A percentile compares a stretch with the other conserved stretches of the same genome.
Evolutionary conservation across 2,329 filamentous ascomycete species (phyloP).

Genomic region (Cordyceps militaris): DNA sequence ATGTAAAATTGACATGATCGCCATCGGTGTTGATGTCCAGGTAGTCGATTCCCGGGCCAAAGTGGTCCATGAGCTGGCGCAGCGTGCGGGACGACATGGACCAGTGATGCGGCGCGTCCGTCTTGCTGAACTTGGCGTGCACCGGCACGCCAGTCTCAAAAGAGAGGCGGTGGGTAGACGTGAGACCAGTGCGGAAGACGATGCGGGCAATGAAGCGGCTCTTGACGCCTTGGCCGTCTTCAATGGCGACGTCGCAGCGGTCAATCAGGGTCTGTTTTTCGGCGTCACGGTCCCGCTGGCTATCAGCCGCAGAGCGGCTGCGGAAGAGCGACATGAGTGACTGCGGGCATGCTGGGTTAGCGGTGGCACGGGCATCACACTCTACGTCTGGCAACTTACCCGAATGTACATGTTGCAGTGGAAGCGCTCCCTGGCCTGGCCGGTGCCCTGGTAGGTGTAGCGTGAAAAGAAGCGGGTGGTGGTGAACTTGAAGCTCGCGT

Average conservation of each 20-base stretch:
- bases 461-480: constrained; percentile 63
- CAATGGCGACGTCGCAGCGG: constrained; percentile 64
- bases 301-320: constrained; percentile 52
- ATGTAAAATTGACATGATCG: constrained; percentile 69
- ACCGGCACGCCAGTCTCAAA: constrained; percentile 69
- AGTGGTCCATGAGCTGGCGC: constrained; percentile 72
- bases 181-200: constrained; percentile 66
- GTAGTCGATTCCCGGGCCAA: constrained; percentile 72
- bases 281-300: constrained; percentile 36
- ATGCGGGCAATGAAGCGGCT: constrained; percentile 71
- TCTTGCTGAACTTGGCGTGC: constrained; percentile 66
- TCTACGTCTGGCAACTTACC: constrained; percentile 32
- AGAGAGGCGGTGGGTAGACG: constrained; percentile 68
- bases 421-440: constrained; percentile 52
- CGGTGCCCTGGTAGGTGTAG: constrained; percentile 56
- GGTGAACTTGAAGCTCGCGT: constrained; percentile 64
- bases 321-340: constrained; percentile 69
- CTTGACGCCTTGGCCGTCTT: constrained; percentile 62
- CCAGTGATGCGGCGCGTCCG: constrained; percentile 63
- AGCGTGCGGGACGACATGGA: constrained; percentile 63
- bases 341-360: constrained; percentile 28
- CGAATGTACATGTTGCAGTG: constrained; percentile 70
- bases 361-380: background rate
- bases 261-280: constrained; percentile 67
- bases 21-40: constrained; percentile 71